Evolutionary conservation across 257 asterid species (phyloP).

Genomic region (Nicotiana attenuata): DNA sequence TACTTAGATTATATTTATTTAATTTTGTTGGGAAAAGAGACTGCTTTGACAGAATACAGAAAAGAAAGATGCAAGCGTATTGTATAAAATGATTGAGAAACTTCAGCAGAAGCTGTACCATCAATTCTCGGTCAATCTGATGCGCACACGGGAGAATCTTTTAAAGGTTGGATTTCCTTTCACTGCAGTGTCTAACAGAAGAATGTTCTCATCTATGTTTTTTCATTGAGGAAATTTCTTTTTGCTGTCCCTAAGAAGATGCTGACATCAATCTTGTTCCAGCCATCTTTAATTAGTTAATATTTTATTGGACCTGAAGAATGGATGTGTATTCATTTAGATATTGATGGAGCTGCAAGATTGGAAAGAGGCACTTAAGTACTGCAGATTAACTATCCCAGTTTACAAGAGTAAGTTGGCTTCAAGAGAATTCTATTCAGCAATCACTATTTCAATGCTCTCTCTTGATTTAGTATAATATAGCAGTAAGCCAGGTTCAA

Average conservation of each 20-base stretch:
- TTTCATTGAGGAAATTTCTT: background rate
- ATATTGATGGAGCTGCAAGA: conserved; percentile 65
- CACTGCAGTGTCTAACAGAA: background rate
- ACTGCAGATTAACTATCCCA: conserved; percentile 68
- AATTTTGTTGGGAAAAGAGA: background rate
- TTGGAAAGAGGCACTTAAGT: conserved; percentile 73
- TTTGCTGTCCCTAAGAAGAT: background rate
- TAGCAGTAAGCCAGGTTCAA: background rate
- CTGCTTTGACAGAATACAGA: conserved; percentile 36
- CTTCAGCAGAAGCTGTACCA: conserved; percentile 53
- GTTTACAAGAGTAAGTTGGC: conserved; percentile 59
- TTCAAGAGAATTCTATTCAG: background rate
- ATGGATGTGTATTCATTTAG: conserved; percentile 25
- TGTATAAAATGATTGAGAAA: conserved; percentile 60
- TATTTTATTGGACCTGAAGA: background rate
- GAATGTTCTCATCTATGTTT: background rate
- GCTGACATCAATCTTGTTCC: background rate
- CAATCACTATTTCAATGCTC: background rate
- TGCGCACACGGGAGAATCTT: conserved; percentile 75
- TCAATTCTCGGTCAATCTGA: conserved; percentile 63
- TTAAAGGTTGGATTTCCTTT: conserved; percentile 49
- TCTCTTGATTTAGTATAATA: background rate
- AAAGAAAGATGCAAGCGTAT: conserved; percentile 39
- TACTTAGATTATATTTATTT: background rate
- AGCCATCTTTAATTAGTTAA: background rate